Conservation (phyloP, 108 stramenopile genomes). For the Licmophora abbreviata region DNA sequence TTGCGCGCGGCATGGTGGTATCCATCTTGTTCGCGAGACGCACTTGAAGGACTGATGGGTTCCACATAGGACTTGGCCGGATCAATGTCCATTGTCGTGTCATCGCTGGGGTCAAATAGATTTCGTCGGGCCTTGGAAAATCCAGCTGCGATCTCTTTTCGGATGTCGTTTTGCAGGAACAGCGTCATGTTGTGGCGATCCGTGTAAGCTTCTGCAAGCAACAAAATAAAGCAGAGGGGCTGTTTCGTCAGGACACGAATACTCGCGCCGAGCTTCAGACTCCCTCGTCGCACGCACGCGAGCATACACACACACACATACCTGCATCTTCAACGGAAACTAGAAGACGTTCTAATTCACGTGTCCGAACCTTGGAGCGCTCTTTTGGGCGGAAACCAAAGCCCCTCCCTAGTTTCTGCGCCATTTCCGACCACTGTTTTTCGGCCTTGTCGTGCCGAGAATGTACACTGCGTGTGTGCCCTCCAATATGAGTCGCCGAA, state of each 20-base stretch:
- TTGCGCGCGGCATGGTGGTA: constrained; percentile 2
- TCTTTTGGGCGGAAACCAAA: constrained; percentile 41
- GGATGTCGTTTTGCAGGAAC: constrained; percentile 67
- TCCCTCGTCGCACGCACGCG: too few species aligned
- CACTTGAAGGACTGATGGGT: neutral
- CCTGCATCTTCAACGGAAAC: constrained; percentile 71
- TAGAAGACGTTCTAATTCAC: constrained; percentile 68
- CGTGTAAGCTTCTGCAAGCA: constrained; percentile 48
- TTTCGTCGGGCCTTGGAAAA: constrained; percentile 54
- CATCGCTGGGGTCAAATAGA: constrained; percentile 80
- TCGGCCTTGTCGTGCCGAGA: constrained; percentile 76
- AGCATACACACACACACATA: constrained; percentile 28
- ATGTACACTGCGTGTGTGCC: constrained; percentile 70
- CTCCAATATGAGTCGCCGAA: constrained; percentile 51
- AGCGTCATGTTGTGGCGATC: constrained; percentile 85
- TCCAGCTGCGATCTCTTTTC: constrained; percentile 49
- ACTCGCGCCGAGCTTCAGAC: too few species aligned
- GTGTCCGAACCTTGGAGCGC: constrained; percentile 45
- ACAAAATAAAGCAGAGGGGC: too few species aligned
- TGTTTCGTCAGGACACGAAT: too few species aligned
- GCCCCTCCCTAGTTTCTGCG: constrained; percentile 24
- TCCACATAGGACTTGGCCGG: too few species aligned
- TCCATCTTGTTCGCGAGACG: neutral
- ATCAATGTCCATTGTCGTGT: constrained; percentile 11
- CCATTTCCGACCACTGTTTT: constrained; percentile 79